phyloP scores from a whole-genome alignment of 2,329 filamentous ascomycete genomes.

The Talaromyces sp. region DNA sequence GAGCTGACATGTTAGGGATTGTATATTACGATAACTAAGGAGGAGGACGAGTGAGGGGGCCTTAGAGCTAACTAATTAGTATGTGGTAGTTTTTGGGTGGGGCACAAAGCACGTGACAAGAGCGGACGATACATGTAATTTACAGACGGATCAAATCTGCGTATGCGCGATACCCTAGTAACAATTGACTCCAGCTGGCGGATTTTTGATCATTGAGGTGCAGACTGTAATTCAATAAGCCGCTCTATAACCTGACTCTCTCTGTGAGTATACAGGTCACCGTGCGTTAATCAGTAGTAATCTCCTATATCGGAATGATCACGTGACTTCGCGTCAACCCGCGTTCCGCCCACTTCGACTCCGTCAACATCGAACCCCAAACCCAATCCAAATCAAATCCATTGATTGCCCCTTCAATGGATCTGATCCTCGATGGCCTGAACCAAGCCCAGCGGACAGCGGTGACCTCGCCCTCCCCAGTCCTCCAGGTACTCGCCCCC shows the following conservation, averaged over 20 bases:
- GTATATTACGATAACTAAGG: no score
- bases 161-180: no score
- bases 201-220: neutral
- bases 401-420: constrained; percentile 35
- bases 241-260: no score
- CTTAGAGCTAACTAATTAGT: no score
- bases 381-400: neutral
- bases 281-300: neutral
- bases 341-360: constrained; percentile 11
- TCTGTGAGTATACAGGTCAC: neutral
- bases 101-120: no score
- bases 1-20: no score
- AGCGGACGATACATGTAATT: no score
- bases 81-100: no score
- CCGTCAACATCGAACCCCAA: neutral
- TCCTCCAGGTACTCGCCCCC: constrained; percentile 58
- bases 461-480: constrained; percentile 56
- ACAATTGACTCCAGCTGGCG: neutral
- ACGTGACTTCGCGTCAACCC: constrained; percentile 24
- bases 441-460: constrained; percentile 61
- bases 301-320: constrained; percentile 6
- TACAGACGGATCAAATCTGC: no score
- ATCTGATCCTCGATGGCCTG: constrained; percentile 54
- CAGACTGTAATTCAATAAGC: neutral
- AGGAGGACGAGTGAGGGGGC: no score